Evolutionary conservation across 495 filamentous ascomycete species (phyloP).

Genomic region (Neurospora pannonica): DNA sequence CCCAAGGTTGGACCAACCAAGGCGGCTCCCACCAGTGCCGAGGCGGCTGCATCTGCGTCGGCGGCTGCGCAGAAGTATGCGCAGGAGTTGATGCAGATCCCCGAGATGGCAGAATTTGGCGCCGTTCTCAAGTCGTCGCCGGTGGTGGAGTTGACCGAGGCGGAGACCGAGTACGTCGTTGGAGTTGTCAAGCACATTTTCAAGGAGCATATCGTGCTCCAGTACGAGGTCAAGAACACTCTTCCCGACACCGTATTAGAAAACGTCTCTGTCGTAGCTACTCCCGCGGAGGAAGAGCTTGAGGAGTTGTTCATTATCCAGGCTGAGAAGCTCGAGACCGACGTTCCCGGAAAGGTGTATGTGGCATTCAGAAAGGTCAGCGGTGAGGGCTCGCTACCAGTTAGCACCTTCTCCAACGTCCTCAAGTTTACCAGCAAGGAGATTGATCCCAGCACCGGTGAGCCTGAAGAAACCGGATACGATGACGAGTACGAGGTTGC

Average conservation of each 20-base stretch:
- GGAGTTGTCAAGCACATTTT: constrained; percentile 92
- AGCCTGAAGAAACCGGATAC: constrained; percentile 86
- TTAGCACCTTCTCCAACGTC: constrained; percentile 77
- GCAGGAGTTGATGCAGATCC: constrained; percentile 75
- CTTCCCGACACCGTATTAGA: constrained; percentile 81
- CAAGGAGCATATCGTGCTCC: constrained; percentile 90
- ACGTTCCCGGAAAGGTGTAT: constrained; percentile 85
- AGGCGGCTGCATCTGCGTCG: constrained; percentile 59
- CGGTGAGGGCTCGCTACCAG: constrained; percentile 61
- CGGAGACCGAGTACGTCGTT: constrained; percentile 96
- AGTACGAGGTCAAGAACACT: constrained; percentile 98
- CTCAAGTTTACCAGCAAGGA: constrained; percentile 97
- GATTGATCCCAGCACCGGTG: constrained; percentile 87
- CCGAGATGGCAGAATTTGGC: constrained; percentile 84
- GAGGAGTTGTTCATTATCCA: constrained; percentile 92
- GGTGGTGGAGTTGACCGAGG: constrained; percentile 84
- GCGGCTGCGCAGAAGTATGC: constrained; percentile 80
- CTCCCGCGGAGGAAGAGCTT: constrained; percentile 71
- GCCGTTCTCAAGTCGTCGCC: constrained; percentile 79
- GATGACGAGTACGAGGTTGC: constrained; percentile 97
- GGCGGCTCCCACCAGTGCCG: constrained; percentile 55
- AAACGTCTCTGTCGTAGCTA: constrained; percentile 82
- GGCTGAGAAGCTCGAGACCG: constrained; percentile 65
- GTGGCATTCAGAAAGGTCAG: constrained; percentile 82
- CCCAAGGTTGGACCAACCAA: constrained; percentile 79